These are phyloP conservation scores for Lindgomyces ingoldianus DNA, from an alignment of 495 filamentous ascomycete genomes.

Conservation along the genomic window DNA sequence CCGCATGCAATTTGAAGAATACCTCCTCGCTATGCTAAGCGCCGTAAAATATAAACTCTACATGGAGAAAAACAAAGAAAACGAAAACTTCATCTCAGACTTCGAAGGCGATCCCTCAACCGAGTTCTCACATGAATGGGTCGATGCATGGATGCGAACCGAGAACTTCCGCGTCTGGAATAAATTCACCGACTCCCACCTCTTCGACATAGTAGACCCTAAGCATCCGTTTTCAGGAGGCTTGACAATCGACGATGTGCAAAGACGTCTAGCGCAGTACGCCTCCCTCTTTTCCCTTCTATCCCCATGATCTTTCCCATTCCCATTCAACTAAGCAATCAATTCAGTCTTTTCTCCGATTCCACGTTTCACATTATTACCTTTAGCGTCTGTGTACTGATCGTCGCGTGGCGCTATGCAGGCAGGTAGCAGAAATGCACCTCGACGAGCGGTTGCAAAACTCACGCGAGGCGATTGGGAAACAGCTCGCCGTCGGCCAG, in stretches of 20 bases:
- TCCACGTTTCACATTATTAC: conserved; percentile 16
- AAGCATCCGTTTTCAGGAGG: conserved; percentile 94
- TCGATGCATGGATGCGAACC: conserved; percentile 78
- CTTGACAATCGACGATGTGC: conserved; percentile 90
- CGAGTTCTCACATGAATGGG: conserved; percentile 78
- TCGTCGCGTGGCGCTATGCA: conserved; percentile 33
- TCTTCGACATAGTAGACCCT: conserved; percentile 93
- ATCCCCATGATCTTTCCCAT: conserved; percentile 2
- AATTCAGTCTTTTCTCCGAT: conserved; percentile 12
- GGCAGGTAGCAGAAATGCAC: conserved; percentile 70
- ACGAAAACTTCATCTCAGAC: conserved; percentile 54
- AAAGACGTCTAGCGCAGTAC: conserved; percentile 83
- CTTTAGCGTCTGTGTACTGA: conserved; percentile 27
- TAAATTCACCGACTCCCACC: conserved; percentile 73
- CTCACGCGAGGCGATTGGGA: conserved; percentile 73
- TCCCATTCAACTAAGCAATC: background rate
- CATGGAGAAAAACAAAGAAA: conserved; percentile 61
- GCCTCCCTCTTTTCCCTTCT: conserved; percentile 48
- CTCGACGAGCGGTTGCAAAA: conserved; percentile 80
- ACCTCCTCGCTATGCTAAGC: conserved; percentile 84
- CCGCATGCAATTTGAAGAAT: conserved; percentile 95
- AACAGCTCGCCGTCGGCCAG: conserved; percentile 76
- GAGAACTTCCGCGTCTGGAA: conserved; percentile 88
- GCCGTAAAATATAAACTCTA: conserved; percentile 87
- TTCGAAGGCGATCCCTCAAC: conserved; percentile 79